Evolutionary conservation across 192 early-diverging fungal genomes (phyloP), one percentile per base, ranked within the genome.

Genomic region (Mortierella alpina): DNA sequence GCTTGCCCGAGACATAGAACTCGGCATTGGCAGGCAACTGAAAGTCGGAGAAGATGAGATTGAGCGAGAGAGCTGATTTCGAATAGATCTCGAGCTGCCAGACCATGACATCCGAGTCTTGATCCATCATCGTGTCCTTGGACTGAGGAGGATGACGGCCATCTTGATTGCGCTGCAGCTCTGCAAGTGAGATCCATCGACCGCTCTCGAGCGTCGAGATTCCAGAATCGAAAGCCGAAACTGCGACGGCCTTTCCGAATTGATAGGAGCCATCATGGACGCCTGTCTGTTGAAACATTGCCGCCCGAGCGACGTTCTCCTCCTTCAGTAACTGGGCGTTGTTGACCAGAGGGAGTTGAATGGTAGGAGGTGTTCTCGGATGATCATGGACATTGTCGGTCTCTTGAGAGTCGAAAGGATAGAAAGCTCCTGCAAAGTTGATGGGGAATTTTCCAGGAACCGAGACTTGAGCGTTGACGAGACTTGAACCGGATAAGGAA

Each of bases 41-140:
- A 47, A 82, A 86, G 6, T 84, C 72, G n/a, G 75, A 83, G 53
- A 83, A 86, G 68, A 86, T 84, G 60, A 86, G 23, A 53, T 82
- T 86, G 46, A 86, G 53, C 14, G 79, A 84, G 0, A 84, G 45
- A 1, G 85, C 85, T 0, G 72, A 82, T 22, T 68, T 59, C 12
- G 79, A 82, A 8, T 70, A 55, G 40, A 86, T 72, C 64, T 84
- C 81, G 23, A 82, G 68, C 53, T 78, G 73, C 85, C 83, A 86
- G 9, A 75, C 80, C 41, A 79, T 44, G 3, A 65, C 60, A 18
- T 72, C 70, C 20, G 47, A 54, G 5, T 78, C 75, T 5, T 77
- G 67, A 12, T 65, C 52, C 0, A 66, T 63, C 6, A 47, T 41
- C 6, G 31, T 56, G 17, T 56, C 7, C 13, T 53, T 31, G 42